phyloP scores from a whole-genome alignment of 768 basidiomycete species.

The Boletus fagicola region DNA sequence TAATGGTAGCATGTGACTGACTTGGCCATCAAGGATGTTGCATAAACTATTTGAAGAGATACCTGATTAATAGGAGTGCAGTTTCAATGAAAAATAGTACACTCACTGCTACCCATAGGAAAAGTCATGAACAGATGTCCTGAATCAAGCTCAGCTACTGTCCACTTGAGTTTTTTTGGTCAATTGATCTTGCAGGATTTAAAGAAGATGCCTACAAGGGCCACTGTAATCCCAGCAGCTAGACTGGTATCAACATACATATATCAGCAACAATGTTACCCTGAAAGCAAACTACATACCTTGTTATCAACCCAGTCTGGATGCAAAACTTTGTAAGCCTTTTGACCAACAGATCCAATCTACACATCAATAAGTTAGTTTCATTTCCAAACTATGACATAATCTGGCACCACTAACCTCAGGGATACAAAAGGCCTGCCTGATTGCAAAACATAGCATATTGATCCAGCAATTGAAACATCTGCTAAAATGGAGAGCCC shows the following conservation, averaged over 20 bases:
- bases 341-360: slow-evolving; percentile 16
- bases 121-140: slow-evolving; percentile 25
- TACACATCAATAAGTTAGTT: not conserved
- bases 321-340: slow-evolving; percentile 19
- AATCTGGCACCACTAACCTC: slow-evolving; percentile 12
- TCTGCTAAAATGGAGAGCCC: slow-evolving; percentile 22
- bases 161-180: slow-evolving; percentile 19
- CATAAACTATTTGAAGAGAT: slow-evolving; percentile 23
- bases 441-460: slow-evolving; percentile 16
- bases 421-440: slow-evolving; percentile 1
- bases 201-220: slow-evolving; percentile 18
- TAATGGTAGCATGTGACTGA: slow-evolving; percentile 3
- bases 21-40: slow-evolving; percentile 31
- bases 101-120: slow-evolving; percentile 28
- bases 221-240: slow-evolving; percentile 8
- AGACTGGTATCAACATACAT: slow-evolving; percentile 9
- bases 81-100: not conserved
- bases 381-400: not conserved
- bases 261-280: not conserved
- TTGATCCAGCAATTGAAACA: slow-evolving; percentile 22
- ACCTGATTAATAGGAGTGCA: not conserved
- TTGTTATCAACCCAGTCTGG: slow-evolving; percentile 30
- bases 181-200: not conserved
- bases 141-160: slow-evolving; percentile 11
- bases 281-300: slow-evolving; percentile 8